Percentiles rank a stretch among this genome's conserved stretches.
Evolutionary conservation across 495 filamentous ascomycete genomes (phyloP).

Genomic region (Pyrenula massariospora): DNA sequence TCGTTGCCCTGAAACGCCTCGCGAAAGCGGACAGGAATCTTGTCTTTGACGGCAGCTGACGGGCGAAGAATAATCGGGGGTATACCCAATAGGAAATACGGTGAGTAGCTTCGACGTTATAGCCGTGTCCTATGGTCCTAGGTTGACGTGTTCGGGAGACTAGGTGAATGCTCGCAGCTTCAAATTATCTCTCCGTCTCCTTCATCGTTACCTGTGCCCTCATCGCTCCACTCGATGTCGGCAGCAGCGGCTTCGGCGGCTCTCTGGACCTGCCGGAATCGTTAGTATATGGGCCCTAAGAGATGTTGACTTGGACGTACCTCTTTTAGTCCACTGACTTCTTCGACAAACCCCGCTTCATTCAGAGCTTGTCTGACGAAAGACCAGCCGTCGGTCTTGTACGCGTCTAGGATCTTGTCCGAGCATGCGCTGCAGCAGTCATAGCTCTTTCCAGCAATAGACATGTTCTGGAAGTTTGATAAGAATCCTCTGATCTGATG

Average conservation of each 20-base stretch:
- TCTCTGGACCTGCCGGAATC: conserved; percentile 45
- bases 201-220: conserved; percentile 31
- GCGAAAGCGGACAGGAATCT: conserved; percentile 23
- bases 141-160: too few species aligned
- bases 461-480: conserved; percentile 71
- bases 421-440: conserved; percentile 90
- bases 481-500: conserved; percentile 92
- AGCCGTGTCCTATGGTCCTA: too few species aligned
- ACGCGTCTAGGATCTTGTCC: conserved; percentile 57
- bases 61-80: conserved; percentile 1
- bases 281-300: conserved; percentile 12
- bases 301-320: conserved; percentile 27
- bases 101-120: neutral
- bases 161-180: neutral
- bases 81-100: neutral
- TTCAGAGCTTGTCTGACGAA: conserved; percentile 82
- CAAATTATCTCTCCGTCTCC: conserved; percentile 26
- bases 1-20: conserved; percentile 61
- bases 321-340: conserved; percentile 83
- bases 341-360: conserved; percentile 77
- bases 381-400: conserved; percentile 64
- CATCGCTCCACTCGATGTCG: conserved; percentile 52
- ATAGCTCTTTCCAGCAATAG: conserved; percentile 71
- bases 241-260: conserved; percentile 57
- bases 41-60: conserved; percentile 12